Conservation (phyloP, 192 early-diverging fungal genomes). For the Entomortierella parvispora region DNA sequence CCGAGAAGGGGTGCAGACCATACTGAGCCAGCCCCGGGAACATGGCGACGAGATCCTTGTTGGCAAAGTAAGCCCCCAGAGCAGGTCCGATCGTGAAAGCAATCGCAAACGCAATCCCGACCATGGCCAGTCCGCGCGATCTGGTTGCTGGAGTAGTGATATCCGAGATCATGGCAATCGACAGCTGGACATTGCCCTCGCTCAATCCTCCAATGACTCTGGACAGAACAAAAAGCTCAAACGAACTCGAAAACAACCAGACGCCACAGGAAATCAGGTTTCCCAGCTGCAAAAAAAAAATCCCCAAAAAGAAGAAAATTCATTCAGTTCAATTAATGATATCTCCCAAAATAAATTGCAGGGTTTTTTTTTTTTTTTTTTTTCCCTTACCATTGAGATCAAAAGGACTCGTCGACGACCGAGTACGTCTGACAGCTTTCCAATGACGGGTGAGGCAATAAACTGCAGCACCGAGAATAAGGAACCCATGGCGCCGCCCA, state of each 20-base stretch:
- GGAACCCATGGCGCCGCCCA: slow-evolving; percentile 92
- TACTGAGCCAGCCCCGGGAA: slow-evolving; percentile 57
- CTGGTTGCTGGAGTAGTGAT: slow-evolving; percentile 82
- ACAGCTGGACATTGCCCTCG: slow-evolving; percentile 98
- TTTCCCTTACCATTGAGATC: slow-evolving; percentile 89
- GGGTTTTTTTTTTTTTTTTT: too few relatives aligned
- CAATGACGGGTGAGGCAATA: slow-evolving; percentile 86
- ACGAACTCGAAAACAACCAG: slow-evolving; percentile 91
- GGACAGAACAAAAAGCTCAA: slow-evolving; percentile 85
- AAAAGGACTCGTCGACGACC: slow-evolving; percentile 87
- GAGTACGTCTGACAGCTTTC: slow-evolving; percentile 77
- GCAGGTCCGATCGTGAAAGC: slow-evolving; percentile 97
- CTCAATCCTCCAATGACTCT: slow-evolving; percentile 92
- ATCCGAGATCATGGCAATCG: slow-evolving; percentile 95
- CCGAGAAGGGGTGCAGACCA: slow-evolving; percentile 80
- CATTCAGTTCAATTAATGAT: not conserved
- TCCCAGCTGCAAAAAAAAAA: slow-evolving; percentile 66
- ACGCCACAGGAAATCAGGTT: slow-evolving; percentile 88
- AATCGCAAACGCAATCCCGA: slow-evolving; percentile 96
- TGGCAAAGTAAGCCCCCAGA: slow-evolving; percentile 82
- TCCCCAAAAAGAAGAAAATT: not conserved
- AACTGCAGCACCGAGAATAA: slow-evolving; percentile 96
- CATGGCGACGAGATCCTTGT: slow-evolving; percentile 56
- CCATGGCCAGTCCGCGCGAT: slow-evolving; percentile 87
- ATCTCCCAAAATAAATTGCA: too few relatives aligned